Base-by-base conservation (phyloP, 2,329 filamentous ascomycete genomes). In the Xylariomycetidae sp. region DNA sequence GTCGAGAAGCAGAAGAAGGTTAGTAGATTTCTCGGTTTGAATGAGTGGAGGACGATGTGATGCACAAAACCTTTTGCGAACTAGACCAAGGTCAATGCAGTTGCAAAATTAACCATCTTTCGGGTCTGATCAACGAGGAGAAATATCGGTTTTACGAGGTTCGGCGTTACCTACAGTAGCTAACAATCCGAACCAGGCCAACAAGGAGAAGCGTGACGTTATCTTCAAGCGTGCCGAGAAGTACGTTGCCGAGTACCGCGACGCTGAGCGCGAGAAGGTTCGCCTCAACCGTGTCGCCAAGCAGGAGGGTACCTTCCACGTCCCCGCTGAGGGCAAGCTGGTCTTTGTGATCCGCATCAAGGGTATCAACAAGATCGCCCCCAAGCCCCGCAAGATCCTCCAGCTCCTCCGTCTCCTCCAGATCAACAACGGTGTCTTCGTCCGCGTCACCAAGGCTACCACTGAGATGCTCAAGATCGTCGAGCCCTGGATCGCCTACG, bases 321-420 rank as follows among this genome's bases (percentile, higher is more conserved):
- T 98, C 54, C 82, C 87, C 49, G 89, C 86, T 48, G 88, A 98
- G 79, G 72, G 85, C 64, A 95, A 95, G 74, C 76, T 98, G 61
- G 88, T 90, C 74, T 98, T 98, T 68, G 81, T 98, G 58, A 74
- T 96, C 70, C 90, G 92, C 68, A 98, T 98, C 79, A 98, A 98
- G 87, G 92, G 90, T 94, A 96, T 98, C 88, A 96, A 96, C 86
- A 98, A 98, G 85, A 96, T 98, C 60, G 82, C 93, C 65, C 92
- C 92, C 58, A 96, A 98, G 85, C 93, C 93, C 70, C 89, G 92
- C 79, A 98, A 98, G 83, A 96, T 95, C 63, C 82, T 98, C 58
- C 92, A 98, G 75, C 86, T 98, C 44, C 89, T 98, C 66, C 90
- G 92, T 77, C 87, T 98, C 52, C 83, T 98, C 60, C 92, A 98